Base-by-base conservation (phyloP, 129 eudicot genomes). In the Flaveria brownii region DNA sequence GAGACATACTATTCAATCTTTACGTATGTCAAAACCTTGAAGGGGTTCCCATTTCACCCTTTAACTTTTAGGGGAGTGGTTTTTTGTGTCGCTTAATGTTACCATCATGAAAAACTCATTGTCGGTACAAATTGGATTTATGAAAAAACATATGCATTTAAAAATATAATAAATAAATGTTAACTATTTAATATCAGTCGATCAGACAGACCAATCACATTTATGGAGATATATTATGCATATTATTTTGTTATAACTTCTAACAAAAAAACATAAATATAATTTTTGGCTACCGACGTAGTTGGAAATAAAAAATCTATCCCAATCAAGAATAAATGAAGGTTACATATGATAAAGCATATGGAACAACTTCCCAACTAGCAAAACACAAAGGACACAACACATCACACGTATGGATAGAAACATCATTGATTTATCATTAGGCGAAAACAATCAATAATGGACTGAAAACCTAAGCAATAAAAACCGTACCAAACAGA, bases 321-420 rank as follows among this genome's bases (percentile, higher is more conserved):
- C 23, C 60, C 22, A 54, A 6, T 17, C 5, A 54, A 54, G 17
- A 54, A 20, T 9, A 57, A 57, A 57, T 10, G 64, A 57, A 57
- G 15, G 20, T 57, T 57, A 57, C 65, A 59, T 59, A 59, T 18
- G 25, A 54, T 54, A n/a, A 54, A 54, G 60, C 23, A 54, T 54
- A 54, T 54, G 5, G 60, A 54, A 54, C 60, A 54, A 54, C 25
- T 54, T 54, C 3, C 10, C 23, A 17, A 49, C 54, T 45, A 50
- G 6, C 60, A 54, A 54, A 54, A 54, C 17, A 54, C 25, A 54
- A 54, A 54, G 60, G 60, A 56, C 33, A 59, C 33, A 33, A 5
- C 33, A 20, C 65, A 59, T 59, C 65, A 59, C 65, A 55, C 62
- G 62, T 26, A 55, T 18, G 28, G 61, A 55, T 18, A 13, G 62